Evolutionary conservation across 768 basidiomycete species (phyloP), one percentile per base, ranked within the genome.

Genomic region (Leucogyrophana mollusca): DNA sequence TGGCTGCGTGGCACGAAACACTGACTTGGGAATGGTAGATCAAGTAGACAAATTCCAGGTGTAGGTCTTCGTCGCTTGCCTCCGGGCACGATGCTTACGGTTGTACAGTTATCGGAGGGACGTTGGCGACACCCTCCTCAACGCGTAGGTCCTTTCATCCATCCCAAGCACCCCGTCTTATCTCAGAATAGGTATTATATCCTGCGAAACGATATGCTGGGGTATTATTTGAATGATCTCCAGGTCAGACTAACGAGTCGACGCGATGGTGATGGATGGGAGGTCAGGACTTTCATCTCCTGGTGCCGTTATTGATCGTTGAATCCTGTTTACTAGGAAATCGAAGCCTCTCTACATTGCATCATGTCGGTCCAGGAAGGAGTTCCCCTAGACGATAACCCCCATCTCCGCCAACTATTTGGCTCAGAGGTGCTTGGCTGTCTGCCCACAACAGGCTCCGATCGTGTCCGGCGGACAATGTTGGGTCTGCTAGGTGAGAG

Each of bases 281-380:
- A 93, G 80, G 93, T 89, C 43, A 41, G 70, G 9, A 14, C 20
- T 41, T 7, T n/a, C 45, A n/a, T n/a, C n/a, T n/a, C n/a, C n/a
- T n/a, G n/a, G n/a, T n/a, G n/a, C n/a, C n/a, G n/a, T n/a, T n/a
- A n/a, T n/a, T n/a, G 6, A n/a, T n/a, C n/a, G n/a, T n/a, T n/a
- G n/a, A n/a, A n/a, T n/a, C n/a, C 7, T n/a, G 55, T 59, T 9
- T 22, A 34, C 43, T 52, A 95, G 90, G 85, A 90, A 49, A 77
- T 93, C 32, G 94, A 97, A 66, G 88, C 88, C 2, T 85, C 85
- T 0, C 63, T 97, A 6, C 90, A 94, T 58, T 94, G 90, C 57
- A 74, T 95, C 32, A 83, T 85, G 70, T 86, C 86, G 5, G 75
- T 93, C 8, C 90, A 94, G 56, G 94, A 97, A 72, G 91, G 92